Base-by-base conservation (phyloP, 805 yeast genomes). In the Candida ulmi region DNA sequence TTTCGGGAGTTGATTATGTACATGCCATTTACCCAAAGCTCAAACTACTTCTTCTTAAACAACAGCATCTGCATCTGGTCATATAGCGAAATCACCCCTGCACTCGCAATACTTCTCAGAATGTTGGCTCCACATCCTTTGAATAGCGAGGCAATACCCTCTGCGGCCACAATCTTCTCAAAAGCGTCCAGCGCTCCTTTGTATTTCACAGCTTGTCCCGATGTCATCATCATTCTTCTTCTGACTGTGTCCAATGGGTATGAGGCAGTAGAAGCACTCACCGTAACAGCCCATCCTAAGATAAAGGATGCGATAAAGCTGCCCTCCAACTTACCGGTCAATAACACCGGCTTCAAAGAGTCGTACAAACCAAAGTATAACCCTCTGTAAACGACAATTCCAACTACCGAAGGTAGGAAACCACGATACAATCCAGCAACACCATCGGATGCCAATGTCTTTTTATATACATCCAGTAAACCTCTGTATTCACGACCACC, bases 151-250 rank as follows among this genome's bases (percentile, higher is more conserved):
- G 62, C 61, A 57, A 83, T 71, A 83, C 96, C 96, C 73, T 88
- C 95, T 64, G 88, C 84, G 54, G 93, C 91, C 59, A 88, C 87
- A 66, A 88, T 85, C 76, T 86, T 70, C 58, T 65, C 72, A 82
- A 83, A 80, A 68, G 88, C 84, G 70, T 88, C 95, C 65, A 83
- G 73, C 52, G 95, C 91, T 72, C 93, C 90, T 65, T 80, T 74
- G 76, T 88, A 88, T 76, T 88, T 88, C 61, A 87, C 91, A 62
- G 95, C 95, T 74, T 86, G 93, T 69, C 96, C 96, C 54, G 96
- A 88, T 55, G 96, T 88, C 96, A 88, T 88, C 96, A 88, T 88
- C 96, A 88, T 88, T 82, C 96, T 85, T 83, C 96, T 86, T 83
- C 96, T 87, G 64, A 88, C 86, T 63, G 96, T 87, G 73, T 88